These are phyloP conservation scores for Umbelopsis isabellina DNA, from an alignment of 192 early-diverging fungal species.

Conservation along the genomic window DNA sequence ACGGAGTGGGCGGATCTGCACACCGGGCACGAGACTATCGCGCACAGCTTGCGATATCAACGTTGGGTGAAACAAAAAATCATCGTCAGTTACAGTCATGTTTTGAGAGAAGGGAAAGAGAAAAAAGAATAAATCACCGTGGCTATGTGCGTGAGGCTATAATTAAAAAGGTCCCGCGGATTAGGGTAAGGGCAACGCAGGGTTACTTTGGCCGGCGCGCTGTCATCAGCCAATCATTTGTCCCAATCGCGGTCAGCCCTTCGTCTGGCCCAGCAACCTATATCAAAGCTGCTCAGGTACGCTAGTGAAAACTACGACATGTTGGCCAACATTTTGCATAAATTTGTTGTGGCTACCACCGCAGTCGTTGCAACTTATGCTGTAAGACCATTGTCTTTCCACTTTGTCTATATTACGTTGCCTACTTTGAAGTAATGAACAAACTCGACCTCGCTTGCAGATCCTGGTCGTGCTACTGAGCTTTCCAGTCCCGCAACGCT, in stretches of 20 bases:
- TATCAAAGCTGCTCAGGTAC: neutral
- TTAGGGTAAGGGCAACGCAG: no score
- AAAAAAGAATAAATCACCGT: no score
- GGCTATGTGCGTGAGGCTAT: no score
- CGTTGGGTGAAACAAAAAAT: conserved; percentile 20
- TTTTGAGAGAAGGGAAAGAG: no score
- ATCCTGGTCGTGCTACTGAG: conserved; percentile 18
- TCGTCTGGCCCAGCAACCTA: no score
- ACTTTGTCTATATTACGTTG: neutral
- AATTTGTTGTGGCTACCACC: neutral
- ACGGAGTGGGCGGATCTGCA: conserved; percentile 76
- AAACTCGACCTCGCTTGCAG: neutral
- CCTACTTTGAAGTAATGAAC: neutral
- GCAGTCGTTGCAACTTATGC: neutral
- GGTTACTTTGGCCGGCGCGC: no score
- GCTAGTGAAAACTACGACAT: neutral
- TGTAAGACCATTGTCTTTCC: neutral
- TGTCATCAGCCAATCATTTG: no score
- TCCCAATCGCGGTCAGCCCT: no score
- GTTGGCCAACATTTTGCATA: conserved; percentile 4
- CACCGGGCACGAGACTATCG: conserved; percentile 63
- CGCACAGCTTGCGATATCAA: conserved; percentile 73
- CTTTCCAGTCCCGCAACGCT: conserved; percentile 29
- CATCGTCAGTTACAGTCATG: neutral
- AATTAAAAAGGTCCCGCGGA: no score